Conservation (phyloP, 2,329 filamentous ascomycete genomes). For the Calonectria hawksworthii region DNA sequence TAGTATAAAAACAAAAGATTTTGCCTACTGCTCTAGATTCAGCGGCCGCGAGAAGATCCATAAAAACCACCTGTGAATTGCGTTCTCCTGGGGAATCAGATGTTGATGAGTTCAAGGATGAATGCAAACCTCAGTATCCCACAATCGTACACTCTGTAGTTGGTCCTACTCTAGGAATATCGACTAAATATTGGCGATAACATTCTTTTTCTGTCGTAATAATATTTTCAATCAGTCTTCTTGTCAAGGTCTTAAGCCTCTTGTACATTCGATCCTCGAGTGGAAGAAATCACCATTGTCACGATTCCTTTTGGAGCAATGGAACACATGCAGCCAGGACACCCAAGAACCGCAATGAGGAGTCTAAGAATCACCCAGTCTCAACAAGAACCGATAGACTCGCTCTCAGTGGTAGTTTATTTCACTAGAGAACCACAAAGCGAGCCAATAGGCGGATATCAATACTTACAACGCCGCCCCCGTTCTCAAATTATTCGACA, state of each 20-base stretch:
- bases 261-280: not conserved
- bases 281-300: not conserved
- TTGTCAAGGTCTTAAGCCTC: not conserved
- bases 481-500: not conserved
- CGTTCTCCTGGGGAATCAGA: no score
- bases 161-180: no score
- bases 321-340: not conserved
- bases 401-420: not conserved
- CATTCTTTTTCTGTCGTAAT: no score
- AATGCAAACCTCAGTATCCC: no score
- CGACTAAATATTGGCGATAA: no score
- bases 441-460: not conserved
- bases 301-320: not conserved
- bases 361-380: not conserved
- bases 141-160: no score
- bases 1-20: no score
- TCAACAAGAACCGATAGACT: fast-evolving
- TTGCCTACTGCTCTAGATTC: no score
- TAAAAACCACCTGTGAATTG: no score
- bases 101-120: no score
- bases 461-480: not conserved
- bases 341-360: not conserved
- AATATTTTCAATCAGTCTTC: no score
- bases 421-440: not conserved
- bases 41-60: no score